Evolutionary conservation across 495 filamentous ascomycete species (phyloP), one percentile per base, ranked within the genome.

Genomic region (Diplogelasinospora grovesii): DNA sequence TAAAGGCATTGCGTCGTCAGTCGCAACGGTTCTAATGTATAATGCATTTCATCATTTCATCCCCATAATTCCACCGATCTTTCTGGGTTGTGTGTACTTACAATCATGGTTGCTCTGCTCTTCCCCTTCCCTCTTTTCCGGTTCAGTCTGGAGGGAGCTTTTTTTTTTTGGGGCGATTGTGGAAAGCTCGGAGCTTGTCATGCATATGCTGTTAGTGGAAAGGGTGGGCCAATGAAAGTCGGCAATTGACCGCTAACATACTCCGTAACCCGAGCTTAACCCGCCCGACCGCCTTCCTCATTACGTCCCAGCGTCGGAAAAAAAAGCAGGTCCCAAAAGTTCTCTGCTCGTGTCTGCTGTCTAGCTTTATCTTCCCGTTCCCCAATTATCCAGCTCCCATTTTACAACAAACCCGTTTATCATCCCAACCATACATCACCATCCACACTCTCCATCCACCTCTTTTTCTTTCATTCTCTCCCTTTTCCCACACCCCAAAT

Each of bases 21-120:
- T 84, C 85, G 89, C 89, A 94, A 87, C 88, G 89, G 88, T 95
- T 95, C 89, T 74, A 65, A 65, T 56, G 63, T 68, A 56, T 59
- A 58, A 50, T 56, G 57, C 61, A 52, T 59, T 66, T 75, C 71
- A 72, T 65, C 41, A 58, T 41, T 32, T n/a, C n/a, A n/a, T n/a
- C n/a, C n/a, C n/a, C n/a, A n/a, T n/a, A n/a, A n/a, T n/a, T n/a
- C n/a, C n/a, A n/a, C n/a, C n/a, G n/a, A n/a, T n/a, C n/a, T n/a
- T n/a, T n/a, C n/a, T n/a, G n/a, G n/a, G n/a, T n/a, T n/a, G n/a
- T n/a, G n/a, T n/a, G 22, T 30, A 59, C 55, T 54, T 39, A 59
- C 55, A 45, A 44, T 56, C 48, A 45, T 41, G 28, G 24, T 39
- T 46, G 19, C 28, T 28, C 27, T 33, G 20, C 19, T 23, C 5